Evolutionary conservation across 2,329 filamentous ascomycete genomes (phyloP).

Genomic region (Alternaria consortialis): DNA sequence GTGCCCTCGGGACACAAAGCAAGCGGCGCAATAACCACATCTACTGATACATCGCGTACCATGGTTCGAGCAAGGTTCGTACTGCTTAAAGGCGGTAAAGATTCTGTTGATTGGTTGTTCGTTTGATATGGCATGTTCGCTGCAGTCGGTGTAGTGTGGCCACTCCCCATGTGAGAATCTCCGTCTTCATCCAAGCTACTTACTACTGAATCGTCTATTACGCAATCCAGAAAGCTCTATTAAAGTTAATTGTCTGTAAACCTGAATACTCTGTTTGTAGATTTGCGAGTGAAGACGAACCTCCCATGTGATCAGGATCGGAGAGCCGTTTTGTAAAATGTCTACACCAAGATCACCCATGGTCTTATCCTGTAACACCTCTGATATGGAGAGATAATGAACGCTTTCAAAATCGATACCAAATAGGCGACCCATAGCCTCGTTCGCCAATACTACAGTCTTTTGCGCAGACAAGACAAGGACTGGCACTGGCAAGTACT

Average conservation of each 20-base stretch:
- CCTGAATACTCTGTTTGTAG: not conserved
- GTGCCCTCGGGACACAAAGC: constrained; percentile 18
- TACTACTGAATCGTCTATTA: constrained; percentile 50
- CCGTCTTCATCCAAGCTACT: constrained; percentile 20
- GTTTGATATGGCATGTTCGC: constrained; percentile 13
- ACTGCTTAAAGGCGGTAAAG: constrained; percentile 42
- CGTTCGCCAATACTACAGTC: constrained; percentile 76
- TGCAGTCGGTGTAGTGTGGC: constrained; percentile 43
- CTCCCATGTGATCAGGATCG: constrained; percentile 62
- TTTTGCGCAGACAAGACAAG: constrained; percentile 74
- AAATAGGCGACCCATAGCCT: constrained; percentile 75
- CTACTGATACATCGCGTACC: constrained; percentile 69
- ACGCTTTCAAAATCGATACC: constrained; percentile 62
- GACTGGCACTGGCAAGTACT: constrained; percentile 77
- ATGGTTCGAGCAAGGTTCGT: constrained; percentile 52
- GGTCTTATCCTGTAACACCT: constrained; percentile 70
- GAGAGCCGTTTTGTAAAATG: constrained; percentile 72
- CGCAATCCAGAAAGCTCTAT: constrained; percentile 55
- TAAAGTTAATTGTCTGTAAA: constrained; percentile 19
- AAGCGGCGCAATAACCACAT: constrained; percentile 69
- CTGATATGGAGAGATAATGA: constrained; percentile 60
- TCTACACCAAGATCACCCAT: constrained; percentile 77
- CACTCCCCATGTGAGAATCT: constrained; percentile 30
- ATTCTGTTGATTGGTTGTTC: constrained; percentile 13
- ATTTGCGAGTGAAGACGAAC: constrained; percentile 31